These are phyloP conservation scores for Petrea volubilis DNA, from an alignment of 257 asterid species.

Conservation along the genomic window DNA sequence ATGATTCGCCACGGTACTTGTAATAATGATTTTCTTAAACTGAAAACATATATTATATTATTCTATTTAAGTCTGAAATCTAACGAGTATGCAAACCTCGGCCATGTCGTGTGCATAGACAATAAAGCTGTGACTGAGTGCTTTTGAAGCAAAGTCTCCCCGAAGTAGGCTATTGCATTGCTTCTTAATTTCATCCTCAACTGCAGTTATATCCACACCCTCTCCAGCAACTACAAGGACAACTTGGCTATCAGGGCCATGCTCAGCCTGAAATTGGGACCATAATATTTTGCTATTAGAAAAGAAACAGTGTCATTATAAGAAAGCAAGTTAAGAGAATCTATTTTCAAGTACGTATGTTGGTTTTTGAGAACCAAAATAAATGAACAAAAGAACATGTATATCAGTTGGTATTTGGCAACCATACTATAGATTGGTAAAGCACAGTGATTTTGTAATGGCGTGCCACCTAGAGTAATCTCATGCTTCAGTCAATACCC, in stretches of 20 bases:
- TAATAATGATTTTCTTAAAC: background rate
- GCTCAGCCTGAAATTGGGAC: conserved; percentile 80
- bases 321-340: background rate
- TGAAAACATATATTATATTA: background rate
- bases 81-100: conserved; percentile 62
- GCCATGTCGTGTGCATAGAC: conserved; percentile 83
- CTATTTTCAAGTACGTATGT: background rate
- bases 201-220: conserved; percentile 65
- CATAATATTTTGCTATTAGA: conserved; percentile 12
- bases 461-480: background rate
- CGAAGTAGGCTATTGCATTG: conserved; percentile 89
- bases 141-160: conserved; percentile 82
- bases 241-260: conserved; percentile 99
- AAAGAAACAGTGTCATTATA: background rate
- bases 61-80: conserved; percentile 1
- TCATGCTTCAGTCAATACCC: background rate
- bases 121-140: conserved; percentile 85
- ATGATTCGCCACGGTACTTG: background rate
- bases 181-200: conserved; percentile 68
- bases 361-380: background rate
- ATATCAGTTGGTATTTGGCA: background rate
- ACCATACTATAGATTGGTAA: background rate
- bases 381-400: background rate
- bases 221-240: conserved; percentile 92
- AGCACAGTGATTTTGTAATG: background rate